Base-by-base conservation (phyloP, 73 alveolate genomes). In the Symbiodinium natans region DNA sequence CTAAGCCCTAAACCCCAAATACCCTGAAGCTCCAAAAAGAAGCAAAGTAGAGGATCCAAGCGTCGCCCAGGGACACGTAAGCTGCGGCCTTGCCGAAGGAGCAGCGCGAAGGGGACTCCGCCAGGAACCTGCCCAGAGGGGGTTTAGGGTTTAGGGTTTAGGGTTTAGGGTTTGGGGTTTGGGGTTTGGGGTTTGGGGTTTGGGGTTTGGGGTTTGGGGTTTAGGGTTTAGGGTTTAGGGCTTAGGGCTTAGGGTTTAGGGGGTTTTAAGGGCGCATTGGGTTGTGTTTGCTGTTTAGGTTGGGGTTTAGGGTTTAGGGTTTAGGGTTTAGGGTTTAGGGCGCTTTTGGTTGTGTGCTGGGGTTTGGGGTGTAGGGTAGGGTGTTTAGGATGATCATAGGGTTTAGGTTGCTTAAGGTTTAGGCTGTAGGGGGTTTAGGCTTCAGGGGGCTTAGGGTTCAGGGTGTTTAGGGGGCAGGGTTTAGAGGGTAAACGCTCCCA, bases 41-140 rank as follows among this genome's bases (percentile, higher is more conserved):
- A 2, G 68, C n/a, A n/a, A n/a, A n/a, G n/a, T 10, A 48, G 8
- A 10, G 13, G 27, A 42, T 8, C 82, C 93, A 15, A 33, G 93
- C 40, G n/a, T 54, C 94, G 25, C 83, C 83, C 41, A 86, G 41
- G 38, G 83, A 83, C 83, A 86, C 38, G 25, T 54, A 86, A 83
- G 94, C 94, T 17, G 84, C 8, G 3, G 94, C 94, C 83, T 86
- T 86, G 29, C 94, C 94, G 40, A 86, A 86, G 59, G 94, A 86
- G 33, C 94, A 86, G 56, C 94, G 84, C 11, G 94, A 56, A 38
- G 41, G 63, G 84, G 94, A 54, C 94, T 86, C 63, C 5, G 84
- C 83, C 54, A 86, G 40, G 83, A 6, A 86, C 94, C 94, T 86
- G 54, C 29, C 31, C 40, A 17, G 33, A 19, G 2, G 11, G 46